phyloP scores from a whole-genome alignment of 2,329 filamentous ascomycete genomes.

The Rhytidhysteron rufulum region DNA sequence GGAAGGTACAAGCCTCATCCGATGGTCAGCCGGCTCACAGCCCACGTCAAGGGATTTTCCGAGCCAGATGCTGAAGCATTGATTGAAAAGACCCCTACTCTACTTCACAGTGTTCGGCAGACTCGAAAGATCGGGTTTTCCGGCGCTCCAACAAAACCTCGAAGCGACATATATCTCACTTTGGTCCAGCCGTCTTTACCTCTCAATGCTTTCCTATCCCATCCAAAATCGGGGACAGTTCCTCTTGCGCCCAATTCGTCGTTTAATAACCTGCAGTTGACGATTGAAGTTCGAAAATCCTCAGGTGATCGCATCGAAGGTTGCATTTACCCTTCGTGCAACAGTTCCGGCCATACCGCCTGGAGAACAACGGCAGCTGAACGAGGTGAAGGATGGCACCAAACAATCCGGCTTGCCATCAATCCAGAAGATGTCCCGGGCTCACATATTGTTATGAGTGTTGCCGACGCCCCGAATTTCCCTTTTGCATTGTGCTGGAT shows the following conservation, averaged over 20 bases:
- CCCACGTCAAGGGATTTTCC: conserved; percentile 75
- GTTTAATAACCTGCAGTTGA: conserved; percentile 78
- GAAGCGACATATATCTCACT: conserved; percentile 94
- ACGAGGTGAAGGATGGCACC: conserved; percentile 78
- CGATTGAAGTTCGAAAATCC: conserved; percentile 77
- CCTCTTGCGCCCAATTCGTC: conserved; percentile 62
- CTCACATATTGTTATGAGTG: conserved; percentile 83
- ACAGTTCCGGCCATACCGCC: conserved; percentile 71
- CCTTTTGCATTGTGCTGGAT: conserved; percentile 92
- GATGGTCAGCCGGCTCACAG: conserved; percentile 70
- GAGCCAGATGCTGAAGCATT: conserved; percentile 73
- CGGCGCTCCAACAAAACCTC: conserved; percentile 78
- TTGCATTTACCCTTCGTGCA: conserved; percentile 84
- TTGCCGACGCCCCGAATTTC: conserved; percentile 80
- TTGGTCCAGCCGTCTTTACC: conserved; percentile 75
- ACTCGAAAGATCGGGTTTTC: conserved; percentile 92
- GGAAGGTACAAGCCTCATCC: conserved; percentile 70
- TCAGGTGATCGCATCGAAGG: conserved; percentile 79
- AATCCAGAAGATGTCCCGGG: conserved; percentile 74
- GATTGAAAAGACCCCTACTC: conserved; percentile 81
- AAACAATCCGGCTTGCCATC: conserved; percentile 79
- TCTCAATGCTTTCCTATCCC: conserved; percentile 59
- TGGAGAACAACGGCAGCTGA: conserved; percentile 84
- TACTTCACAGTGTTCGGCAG: conserved; percentile 74
- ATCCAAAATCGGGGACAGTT: conserved; percentile 76